Evolutionary conservation across 768 basidiomycete genomes (phyloP).

Genomic region (Lactarius hengduanensis): DNA sequence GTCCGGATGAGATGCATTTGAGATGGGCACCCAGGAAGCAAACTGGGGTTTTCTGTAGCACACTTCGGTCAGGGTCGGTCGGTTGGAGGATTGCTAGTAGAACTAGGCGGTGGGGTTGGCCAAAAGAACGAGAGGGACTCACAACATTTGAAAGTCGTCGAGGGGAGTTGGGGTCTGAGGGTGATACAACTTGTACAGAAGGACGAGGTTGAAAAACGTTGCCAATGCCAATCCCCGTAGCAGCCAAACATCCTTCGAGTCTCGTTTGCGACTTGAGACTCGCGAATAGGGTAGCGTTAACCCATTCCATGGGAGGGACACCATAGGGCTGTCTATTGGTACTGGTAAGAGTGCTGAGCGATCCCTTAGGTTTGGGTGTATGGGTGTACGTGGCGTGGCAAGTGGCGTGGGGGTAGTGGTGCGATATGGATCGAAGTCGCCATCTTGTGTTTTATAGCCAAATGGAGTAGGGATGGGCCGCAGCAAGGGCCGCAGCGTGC

Average conservation of each 20-base stretch:
- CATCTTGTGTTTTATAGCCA: not conserved
- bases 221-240: not conserved
- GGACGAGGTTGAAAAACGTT: conserved; percentile 7
- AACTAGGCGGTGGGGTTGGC: not conserved
- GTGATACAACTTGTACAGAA: conserved; percentile 7
- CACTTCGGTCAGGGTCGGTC: not conserved
- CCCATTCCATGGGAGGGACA: conserved; percentile 3
- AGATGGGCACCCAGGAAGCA: not conserved
- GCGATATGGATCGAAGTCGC: not conserved
- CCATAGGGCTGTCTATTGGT: not conserved
- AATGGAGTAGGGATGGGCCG: not conserved
- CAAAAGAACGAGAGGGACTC: not conserved
- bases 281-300: not conserved
- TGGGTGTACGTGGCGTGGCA: not conserved
- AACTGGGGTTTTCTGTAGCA: conserved; percentile 17
- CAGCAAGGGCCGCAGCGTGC: no score
- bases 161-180: conserved; percentile 11
- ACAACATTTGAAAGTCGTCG: conserved; percentile 26
- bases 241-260: conserved; percentile 6
- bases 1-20: not conserved
- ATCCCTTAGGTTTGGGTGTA: not conserved
- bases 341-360: not conserved
- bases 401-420: not conserved
- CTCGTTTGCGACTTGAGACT: not conserved
- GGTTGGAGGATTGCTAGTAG: not conserved